A percentile compares a stretch with the other conserved stretches of the same genome.
phyloP scores from a whole-genome alignment of 257 asterid genomes.

The Plantago ovata region DNA sequence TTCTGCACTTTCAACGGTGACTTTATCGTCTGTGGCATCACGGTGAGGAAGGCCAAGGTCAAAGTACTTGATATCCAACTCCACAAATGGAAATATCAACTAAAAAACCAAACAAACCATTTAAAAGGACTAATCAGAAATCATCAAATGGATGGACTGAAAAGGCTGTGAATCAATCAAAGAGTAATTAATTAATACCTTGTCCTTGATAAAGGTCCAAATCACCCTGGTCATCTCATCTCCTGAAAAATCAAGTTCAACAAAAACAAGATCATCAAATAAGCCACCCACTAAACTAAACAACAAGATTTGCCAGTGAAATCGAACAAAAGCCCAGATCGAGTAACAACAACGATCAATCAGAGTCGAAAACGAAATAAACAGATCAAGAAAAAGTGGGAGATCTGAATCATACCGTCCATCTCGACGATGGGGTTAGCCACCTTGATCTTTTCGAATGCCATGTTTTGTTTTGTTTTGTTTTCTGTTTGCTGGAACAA shows the following conservation, averaged over 20 bases:
- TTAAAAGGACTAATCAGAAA: conserved; percentile 4
- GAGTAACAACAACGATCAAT: background rate
- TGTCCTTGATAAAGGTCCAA: conserved; percentile 89
- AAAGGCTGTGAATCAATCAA: background rate
- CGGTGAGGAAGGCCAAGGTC: conserved; percentile 97
- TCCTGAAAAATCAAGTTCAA: conserved; percentile 43
- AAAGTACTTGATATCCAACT: conserved; percentile 91
- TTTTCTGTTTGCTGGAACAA: too few species aligned
- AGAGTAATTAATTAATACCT: conserved; percentile 39
- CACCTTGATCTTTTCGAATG: conserved; percentile 84
- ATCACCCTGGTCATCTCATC: conserved; percentile 99
- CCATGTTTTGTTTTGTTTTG: conserved; percentile 46
- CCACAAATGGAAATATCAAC: conserved; percentile 91
- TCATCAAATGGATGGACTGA: conserved; percentile 5
- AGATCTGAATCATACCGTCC: conserved; percentile 92
- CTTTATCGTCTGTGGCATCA: conserved; percentile 95
- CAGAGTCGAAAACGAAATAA: conserved; percentile 17
- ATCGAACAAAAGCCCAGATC: conserved; percentile 20
- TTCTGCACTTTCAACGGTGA: conserved; percentile 96
- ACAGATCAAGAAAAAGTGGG: conserved; percentile 2
- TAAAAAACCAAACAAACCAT: conserved; percentile 26
- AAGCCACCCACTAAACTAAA: background rate
- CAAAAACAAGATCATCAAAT: background rate
- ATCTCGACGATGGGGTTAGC: conserved; percentile 96
- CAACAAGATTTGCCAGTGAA: background rate